These are phyloP conservation scores for Acrocalymma vagum DNA, from an alignment of 2,329 filamentous ascomycete genomes.

Conservation along the genomic window DNA sequence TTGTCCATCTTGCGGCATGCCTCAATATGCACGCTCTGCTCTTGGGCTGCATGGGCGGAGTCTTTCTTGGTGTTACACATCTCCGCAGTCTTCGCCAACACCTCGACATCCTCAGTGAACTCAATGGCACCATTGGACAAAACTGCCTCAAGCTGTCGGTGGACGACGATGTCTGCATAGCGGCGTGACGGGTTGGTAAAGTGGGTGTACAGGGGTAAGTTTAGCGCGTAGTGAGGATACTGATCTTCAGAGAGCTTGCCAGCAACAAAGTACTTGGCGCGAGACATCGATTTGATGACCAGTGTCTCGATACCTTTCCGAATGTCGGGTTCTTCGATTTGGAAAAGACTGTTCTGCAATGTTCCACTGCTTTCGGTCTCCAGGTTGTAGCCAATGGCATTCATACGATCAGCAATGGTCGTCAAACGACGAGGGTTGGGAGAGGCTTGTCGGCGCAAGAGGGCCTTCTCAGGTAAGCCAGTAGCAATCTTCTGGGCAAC, in stretches of 20 bases:
- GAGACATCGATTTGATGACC: constrained; percentile 92
- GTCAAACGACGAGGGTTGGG: constrained; percentile 89
- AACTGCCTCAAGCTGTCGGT: constrained; percentile 89
- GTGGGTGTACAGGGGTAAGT: constrained; percentile 93
- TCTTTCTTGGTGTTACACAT: constrained; percentile 99
- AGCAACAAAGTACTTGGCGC: constrained; percentile 92
- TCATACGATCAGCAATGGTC: constrained; percentile 93
- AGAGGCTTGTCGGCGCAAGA: constrained; percentile 84
- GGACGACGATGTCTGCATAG: constrained; percentile 93
- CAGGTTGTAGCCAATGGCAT: constrained; percentile 86
- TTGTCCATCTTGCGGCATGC: constrained; percentile 96
- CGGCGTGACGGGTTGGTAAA: constrained; percentile 95
- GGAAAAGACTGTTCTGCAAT: constrained; percentile 94
- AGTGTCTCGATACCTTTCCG: constrained; percentile 98
- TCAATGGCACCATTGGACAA: constrained; percentile 84
- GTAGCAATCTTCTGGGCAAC: constrained; percentile 84
- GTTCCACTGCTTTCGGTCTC: constrained; percentile 89
- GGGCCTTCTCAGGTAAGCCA: constrained; percentile 87
- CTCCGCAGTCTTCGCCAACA: constrained; percentile 89
- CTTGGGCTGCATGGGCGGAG: constrained; percentile 94
- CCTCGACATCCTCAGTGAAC: constrained; percentile 89
- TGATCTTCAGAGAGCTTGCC: constrained; percentile 80
- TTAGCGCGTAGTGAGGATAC: constrained; percentile 89
- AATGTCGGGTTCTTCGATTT: constrained; percentile 85
- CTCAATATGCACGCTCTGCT: constrained; percentile 98